These are phyloP conservation scores for Desmodesmus armatus DNA, from an alignment of 139 green algal genomes.

Conservation along the genomic window DNA sequence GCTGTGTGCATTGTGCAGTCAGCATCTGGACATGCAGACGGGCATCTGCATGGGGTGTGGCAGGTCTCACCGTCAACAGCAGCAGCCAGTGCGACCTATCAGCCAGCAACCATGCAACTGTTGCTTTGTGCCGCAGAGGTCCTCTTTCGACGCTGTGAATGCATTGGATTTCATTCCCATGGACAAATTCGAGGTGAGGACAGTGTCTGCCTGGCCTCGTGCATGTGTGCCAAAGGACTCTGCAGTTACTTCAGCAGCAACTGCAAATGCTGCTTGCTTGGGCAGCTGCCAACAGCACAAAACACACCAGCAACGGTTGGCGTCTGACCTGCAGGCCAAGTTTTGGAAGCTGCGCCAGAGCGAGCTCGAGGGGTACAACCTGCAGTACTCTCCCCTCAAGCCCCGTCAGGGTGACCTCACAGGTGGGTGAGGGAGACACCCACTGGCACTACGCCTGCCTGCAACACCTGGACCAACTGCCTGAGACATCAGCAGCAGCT, in stretches of 20 bases:
- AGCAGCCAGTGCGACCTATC: too few relatives aligned
- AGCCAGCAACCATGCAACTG: too few relatives aligned
- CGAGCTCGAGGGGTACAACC: constrained; percentile 60
- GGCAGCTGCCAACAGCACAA: constrained; percentile 9
- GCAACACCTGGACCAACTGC: constrained; percentile 12
- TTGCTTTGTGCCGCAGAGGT: too few relatives aligned
- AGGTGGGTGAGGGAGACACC: constrained; percentile 1
- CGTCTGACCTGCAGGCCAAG: background rate
- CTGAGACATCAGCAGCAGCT: background rate
- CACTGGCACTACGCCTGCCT: too few relatives aligned
- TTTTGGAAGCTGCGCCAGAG: constrained; percentile 67
- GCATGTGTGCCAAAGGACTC: too few relatives aligned
- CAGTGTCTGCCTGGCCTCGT: too few relatives aligned
- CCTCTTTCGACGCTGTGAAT: constrained; percentile 85
- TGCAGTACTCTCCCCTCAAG: constrained; percentile 55
- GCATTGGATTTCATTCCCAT: constrained; percentile 87
- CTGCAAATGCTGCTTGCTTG: background rate
- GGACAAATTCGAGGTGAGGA: constrained; percentile 51
- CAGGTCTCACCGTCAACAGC: background rate
- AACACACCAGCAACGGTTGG: background rate
- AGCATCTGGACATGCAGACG: too few relatives aligned
- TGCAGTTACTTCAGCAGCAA: background rate
- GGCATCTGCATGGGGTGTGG: background rate
- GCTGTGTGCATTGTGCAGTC: too few relatives aligned
- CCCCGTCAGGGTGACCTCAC: constrained; percentile 53